Evolutionary conservation across 176 grass and related monocot species (phyloP).

Genomic region (Musa acuminata): DNA sequence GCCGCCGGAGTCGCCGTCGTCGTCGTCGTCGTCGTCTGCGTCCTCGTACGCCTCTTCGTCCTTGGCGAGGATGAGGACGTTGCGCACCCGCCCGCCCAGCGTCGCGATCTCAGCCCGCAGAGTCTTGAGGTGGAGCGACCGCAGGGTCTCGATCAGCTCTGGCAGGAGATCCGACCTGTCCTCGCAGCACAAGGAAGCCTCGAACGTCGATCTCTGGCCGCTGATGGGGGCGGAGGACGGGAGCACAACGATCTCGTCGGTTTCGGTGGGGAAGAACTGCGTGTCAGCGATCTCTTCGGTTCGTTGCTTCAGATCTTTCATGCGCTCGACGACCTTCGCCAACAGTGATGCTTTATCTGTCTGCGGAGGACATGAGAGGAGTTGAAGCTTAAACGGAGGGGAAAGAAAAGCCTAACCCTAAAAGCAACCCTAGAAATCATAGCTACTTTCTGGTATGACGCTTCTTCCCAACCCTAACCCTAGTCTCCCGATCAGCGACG

Average conservation of each 20-base stretch:
- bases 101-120: slow-evolving; percentile 7
- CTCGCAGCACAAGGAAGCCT: slow-evolving; percentile 20
- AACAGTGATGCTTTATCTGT: slow-evolving; percentile 13
- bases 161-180: slow-evolving; percentile 15
- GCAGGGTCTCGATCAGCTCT: slow-evolving; percentile 12
- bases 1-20: background rate
- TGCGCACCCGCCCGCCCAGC: slow-evolving; percentile 12
- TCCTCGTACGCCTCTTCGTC: background rate
- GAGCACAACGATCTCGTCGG: slow-evolving; percentile 18
- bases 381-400: background rate
- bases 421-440: background rate
- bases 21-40: background rate
- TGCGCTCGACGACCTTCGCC: slow-evolving; percentile 12
- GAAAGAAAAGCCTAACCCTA: background rate
- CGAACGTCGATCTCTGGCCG: background rate
- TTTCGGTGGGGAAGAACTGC: slow-evolving; percentile 10
- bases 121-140: slow-evolving; percentile 14
- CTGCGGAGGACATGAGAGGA: background rate
- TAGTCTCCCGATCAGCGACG: no score
- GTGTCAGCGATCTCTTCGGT: slow-evolving; percentile 1
- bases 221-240: background rate
- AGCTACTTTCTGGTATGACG: background rate
- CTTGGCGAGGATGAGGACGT: slow-evolving; percentile 11
- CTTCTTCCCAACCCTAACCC: no score
- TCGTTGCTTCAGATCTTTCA: slow-evolving; percentile 12